Evolutionary conservation across 2,329 filamentous ascomycete species (phyloP).

Genomic region (Pseudogymnoascus sp.): DNA sequence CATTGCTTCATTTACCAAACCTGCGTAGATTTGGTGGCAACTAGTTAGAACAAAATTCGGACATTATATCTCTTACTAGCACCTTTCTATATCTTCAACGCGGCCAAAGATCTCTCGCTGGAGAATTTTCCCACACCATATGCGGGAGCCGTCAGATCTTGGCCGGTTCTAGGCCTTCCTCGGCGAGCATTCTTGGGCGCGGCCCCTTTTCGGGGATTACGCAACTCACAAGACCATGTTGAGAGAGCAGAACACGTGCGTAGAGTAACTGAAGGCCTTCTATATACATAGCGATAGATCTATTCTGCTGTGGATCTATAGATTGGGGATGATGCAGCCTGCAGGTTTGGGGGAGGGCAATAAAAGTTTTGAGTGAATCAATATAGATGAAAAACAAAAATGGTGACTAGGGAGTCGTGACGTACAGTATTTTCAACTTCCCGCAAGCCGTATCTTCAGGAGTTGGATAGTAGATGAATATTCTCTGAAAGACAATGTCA

Average conservation of each 20-base stretch:
- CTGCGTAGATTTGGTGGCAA: no score
- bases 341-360: background rate
- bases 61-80: no score
- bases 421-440: background rate
- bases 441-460: background rate
- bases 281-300: background rate
- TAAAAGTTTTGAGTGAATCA: background rate
- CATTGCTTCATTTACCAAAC: no score
- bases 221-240: no score
- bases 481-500: background rate
- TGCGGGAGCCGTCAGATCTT: no score
- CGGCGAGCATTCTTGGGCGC: no score
- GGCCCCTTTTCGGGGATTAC: no score
- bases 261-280: background rate
- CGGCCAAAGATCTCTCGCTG: no score
- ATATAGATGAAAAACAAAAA: slow-evolving; percentile 1
- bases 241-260: background rate
- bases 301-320: background rate
- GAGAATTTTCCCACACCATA: no score
- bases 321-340: background rate
- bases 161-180: no score
- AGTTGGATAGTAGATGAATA: background rate
- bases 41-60: no score
- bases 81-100: no score
- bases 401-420: slow-evolving; percentile 4